These are phyloP conservation scores for Pseudogymnoascus sp. DNA, from an alignment of 2,329 filamentous ascomycete genomes.

Conservation along the genomic window DNA sequence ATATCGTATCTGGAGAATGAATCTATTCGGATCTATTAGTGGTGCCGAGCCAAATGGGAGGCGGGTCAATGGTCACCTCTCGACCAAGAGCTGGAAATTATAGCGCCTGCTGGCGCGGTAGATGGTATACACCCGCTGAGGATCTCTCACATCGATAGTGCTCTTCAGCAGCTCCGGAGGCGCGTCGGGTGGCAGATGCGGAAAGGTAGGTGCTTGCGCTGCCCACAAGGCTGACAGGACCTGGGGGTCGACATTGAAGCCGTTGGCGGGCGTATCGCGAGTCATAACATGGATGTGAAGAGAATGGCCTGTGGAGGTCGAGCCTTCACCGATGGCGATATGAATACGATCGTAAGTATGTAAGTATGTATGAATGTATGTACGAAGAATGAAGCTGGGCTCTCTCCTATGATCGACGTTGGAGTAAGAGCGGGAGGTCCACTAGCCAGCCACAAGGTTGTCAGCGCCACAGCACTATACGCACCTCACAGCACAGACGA, in stretches of 20 bases:
- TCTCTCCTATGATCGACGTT: not conserved
- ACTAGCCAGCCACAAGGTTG: not conserved
- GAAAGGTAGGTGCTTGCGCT: slow-evolving; percentile 42
- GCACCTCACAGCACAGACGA: not conserved
- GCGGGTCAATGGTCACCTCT: slow-evolving; percentile 42
- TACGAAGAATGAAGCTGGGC: not conserved
- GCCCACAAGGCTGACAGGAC: slow-evolving; percentile 52
- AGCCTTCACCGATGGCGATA: not conserved
- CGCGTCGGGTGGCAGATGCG: slow-evolving; percentile 50
- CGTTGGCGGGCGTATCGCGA: slow-evolving; percentile 31
- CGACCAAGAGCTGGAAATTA: slow-evolving; percentile 57
- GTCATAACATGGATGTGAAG: slow-evolving; percentile 38
- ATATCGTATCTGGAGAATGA: slow-evolving; percentile 70
- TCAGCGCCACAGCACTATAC: not conserved
- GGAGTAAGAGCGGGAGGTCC: not conserved
- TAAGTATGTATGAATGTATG: not conserved
- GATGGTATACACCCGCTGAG: slow-evolving; percentile 50
- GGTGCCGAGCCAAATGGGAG: slow-evolving; percentile 10
- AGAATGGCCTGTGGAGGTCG: not conserved
- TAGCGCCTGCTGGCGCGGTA: slow-evolving; percentile 53
- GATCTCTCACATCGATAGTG: slow-evolving; percentile 52
- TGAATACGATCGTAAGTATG: not conserved
- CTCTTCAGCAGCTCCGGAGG: slow-evolving; percentile 47
- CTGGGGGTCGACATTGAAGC: slow-evolving; percentile 17
- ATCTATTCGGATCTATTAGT: slow-evolving; percentile 41